Conservation (phyloP, 805 yeast genomes). For the Starmerella sp. region DNA sequence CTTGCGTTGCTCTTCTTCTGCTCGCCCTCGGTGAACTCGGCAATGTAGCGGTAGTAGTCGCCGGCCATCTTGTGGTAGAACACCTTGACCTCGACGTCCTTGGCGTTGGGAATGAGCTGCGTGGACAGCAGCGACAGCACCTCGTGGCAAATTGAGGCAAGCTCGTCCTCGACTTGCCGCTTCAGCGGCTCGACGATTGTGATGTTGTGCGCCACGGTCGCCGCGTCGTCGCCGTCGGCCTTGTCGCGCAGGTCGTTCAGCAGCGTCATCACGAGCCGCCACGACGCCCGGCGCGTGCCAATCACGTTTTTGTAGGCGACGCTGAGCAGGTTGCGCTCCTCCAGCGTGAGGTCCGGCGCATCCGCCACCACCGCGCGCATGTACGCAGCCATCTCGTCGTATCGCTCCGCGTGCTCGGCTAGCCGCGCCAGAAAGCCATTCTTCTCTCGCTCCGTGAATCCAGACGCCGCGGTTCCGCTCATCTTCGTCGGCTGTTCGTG, state of each 20-base stretch:
- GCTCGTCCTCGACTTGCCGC: constrained; percentile 84
- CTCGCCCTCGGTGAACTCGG: constrained; percentile 88
- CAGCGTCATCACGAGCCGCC: constrained; percentile 91
- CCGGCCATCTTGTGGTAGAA: constrained; percentile 99
- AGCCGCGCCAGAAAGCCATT: constrained; percentile 93
- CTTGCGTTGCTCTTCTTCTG: constrained; percentile 89
- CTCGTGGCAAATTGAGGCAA: constrained; percentile 87
- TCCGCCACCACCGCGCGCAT: constrained; percentile 96
- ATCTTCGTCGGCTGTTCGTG: background rate
- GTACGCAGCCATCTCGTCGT: constrained; percentile 98
- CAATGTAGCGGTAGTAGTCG: constrained; percentile 97
- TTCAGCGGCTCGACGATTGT: constrained; percentile 86
- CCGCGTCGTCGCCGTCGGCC: constrained; percentile 40
- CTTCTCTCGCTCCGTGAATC: constrained; percentile 56
- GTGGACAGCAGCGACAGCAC: constrained; percentile 76
- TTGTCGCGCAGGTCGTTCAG: constrained; percentile 92
- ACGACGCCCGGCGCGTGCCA: constrained; percentile 98
- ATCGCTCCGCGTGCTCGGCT: constrained; percentile 99
- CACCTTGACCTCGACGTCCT: constrained; percentile 94
- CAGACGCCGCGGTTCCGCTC: background rate
- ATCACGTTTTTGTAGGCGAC: constrained; percentile 97
- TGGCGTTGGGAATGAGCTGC: constrained; percentile 87
- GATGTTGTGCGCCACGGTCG: constrained; percentile 47
- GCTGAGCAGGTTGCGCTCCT: constrained; percentile 92
- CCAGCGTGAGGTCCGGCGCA: constrained; percentile 90